Evolutionary conservation across 768 basidiomycete species (phyloP), one percentile per base, ranked within the genome.

Genomic region (Leccinum pellstonianum): DNA sequence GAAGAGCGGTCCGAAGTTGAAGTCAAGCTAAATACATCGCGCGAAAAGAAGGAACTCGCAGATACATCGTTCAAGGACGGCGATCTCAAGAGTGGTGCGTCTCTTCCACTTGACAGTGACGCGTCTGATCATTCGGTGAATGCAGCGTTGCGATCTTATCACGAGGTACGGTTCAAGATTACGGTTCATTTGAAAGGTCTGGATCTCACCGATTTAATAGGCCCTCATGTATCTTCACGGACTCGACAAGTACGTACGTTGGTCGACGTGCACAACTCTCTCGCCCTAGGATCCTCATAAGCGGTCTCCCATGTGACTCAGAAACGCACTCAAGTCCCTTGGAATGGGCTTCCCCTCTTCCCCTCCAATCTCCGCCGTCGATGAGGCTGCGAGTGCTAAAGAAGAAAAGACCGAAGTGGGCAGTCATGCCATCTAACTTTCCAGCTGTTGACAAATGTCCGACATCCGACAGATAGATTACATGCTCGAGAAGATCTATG

Each of bases 401-500:
- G 71, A 89, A 65, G 83, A 85, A 64, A 86, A 79, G 75, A 86
- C 88, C 0, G 90, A 90, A 79, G 90, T 87, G 54, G 48, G 75
- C 60, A 9, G 19, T 21, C 23, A 19, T 43, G 5, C 10, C 35
- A 21, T 55, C 37, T 10, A 41, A 12, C 17, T n/a, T 23, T 58
- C 53, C 48, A 41, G 46, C n/a, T 25, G 6, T 52, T 11, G 17
- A 49, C 55, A 15, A 46, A 33, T 17, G n/a, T 37, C 29, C 25
- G 27, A 52, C 37, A 93, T 37, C n/a, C 25, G 27, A 52, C 37
- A 93, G 91, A 80, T 85, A 19, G 92, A 93, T 70, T 77, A 85
- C 10, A 79, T 92, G 41, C 72, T 91, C 19, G 90, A 90, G 73
- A 93, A 89, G 76, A 84, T 93, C 50, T 90, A 93, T 62, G 83